phyloP scores from a whole-genome alignment of 257 asterid genomes.

The Gentiana straminea region DNA sequence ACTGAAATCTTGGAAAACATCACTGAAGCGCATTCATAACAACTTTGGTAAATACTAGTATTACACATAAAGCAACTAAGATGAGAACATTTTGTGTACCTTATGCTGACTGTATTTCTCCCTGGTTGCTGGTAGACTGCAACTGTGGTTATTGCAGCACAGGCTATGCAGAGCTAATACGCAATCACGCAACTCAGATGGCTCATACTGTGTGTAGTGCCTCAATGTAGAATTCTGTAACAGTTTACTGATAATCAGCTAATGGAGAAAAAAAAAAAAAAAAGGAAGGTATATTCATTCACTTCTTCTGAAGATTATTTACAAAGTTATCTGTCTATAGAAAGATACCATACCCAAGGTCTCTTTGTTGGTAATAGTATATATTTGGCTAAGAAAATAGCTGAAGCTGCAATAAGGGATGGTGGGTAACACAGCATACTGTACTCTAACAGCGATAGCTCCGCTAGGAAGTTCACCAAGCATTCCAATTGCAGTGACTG shows the following conservation, averaged over 20 bases:
- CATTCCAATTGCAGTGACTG: slow-evolving; percentile 70
- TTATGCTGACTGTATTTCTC: slow-evolving; percentile 95
- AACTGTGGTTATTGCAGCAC: slow-evolving; percentile 22
- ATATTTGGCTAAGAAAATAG: slow-evolving; percentile 40
- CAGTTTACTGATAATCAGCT: background rate
- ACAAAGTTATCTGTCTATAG: no score
- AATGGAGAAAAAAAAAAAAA: background rate
- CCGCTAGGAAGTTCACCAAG: slow-evolving; percentile 43
- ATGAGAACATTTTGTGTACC: slow-evolving; percentile 25
- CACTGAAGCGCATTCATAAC: no score
- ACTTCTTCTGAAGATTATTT: background rate
- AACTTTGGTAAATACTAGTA: no score
- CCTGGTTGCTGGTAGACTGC: slow-evolving; percentile 71
- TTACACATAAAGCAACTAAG: background rate
- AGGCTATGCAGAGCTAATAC: slow-evolving; percentile 32
- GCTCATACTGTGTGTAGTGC: slow-evolving; percentile 35
- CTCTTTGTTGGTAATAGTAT: slow-evolving; percentile 25
- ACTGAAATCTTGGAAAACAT: no score
- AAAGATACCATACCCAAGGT: slow-evolving; percentile 44
- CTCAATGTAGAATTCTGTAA: slow-evolving; percentile 45
- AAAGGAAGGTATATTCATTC: no score
- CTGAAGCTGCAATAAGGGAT: slow-evolving; percentile 42
- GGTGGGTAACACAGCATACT: slow-evolving; percentile 38
- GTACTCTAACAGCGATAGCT: slow-evolving; percentile 41
- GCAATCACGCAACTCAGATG: slow-evolving; percentile 37